Conservation (phyloP, 805 yeast species). For the Ogataea sp. region DNA sequence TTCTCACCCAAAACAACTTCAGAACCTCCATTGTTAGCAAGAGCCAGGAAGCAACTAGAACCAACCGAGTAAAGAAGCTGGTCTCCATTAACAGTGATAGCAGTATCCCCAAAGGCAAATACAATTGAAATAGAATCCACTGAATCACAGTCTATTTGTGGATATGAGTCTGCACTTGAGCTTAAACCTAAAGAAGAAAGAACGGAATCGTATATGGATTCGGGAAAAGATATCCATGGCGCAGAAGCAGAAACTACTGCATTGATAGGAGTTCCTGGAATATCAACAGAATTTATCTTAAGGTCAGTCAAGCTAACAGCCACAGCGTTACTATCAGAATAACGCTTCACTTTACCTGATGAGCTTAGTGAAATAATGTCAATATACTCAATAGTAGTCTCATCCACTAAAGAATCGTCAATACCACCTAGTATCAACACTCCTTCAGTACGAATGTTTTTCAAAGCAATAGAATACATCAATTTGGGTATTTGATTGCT, state of each 20-base stretch:
- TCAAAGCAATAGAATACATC: conserved; percentile 22
- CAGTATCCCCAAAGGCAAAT: conserved; percentile 11
- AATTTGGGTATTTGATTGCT: conserved; percentile 20
- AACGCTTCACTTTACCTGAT: conserved; percentile 2
- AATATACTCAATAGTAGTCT: conserved; percentile 12
- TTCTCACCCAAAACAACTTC: conserved; percentile 52
- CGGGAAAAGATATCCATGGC: no score
- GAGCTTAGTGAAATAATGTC: conserved; percentile 5
- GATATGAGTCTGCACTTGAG: no score
- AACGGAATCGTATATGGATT: no score
- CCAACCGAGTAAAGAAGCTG: conserved; percentile 11
- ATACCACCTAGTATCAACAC: conserved; percentile 23
- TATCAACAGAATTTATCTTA: conserved; percentile 6
- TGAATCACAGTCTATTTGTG: no score
- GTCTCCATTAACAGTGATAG: conserved; percentile 12
- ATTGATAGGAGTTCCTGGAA: neutral
- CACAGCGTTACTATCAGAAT: conserved; percentile 10
- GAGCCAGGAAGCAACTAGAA: conserved; percentile 13
- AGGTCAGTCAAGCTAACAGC: conserved; percentile 9
- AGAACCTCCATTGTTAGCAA: conserved; percentile 9
- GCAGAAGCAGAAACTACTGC: conserved; percentile 3
- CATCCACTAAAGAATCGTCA: conserved; percentile 21
- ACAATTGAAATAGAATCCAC: conserved; percentile 26
- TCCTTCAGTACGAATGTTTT: conserved; percentile 17
- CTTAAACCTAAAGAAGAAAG: no score